Conservation (phyloP, 2,329 filamentous ascomycete genomes). For the Epichloe bromicola region DNA sequence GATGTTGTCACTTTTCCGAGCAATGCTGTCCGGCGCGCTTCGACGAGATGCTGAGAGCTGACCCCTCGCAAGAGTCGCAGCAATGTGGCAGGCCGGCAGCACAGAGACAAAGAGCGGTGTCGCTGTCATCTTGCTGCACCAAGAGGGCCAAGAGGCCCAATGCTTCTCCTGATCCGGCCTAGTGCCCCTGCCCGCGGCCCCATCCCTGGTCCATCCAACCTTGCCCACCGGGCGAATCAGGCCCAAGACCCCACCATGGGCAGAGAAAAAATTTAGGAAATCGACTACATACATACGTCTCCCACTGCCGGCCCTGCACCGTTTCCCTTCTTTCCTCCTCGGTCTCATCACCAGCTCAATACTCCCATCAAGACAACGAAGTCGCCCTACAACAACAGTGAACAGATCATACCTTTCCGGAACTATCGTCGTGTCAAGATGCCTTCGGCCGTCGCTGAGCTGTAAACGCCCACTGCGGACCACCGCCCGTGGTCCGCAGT, state of each 20-base stretch:
- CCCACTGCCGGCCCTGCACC: conserved; percentile 6
- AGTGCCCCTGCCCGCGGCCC: conserved; percentile 3
- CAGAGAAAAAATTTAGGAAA: conserved; percentile 10
- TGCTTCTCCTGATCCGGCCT: conserved; percentile 3
- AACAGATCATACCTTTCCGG: conserved; percentile 25
- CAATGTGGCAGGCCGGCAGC: too few species aligned
- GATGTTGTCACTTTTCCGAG: too few species aligned
- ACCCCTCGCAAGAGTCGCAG: too few species aligned
- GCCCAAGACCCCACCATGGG: conserved; percentile 11
- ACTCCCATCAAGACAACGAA: conserved; percentile 47
- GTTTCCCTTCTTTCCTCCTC: conserved; percentile 15
- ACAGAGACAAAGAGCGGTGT: conserved; percentile 1
- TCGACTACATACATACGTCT: conserved; percentile 5
- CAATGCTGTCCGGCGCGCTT: too few species aligned
- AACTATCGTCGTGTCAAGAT: conserved; percentile 60
- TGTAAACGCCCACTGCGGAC: conserved; percentile 83
- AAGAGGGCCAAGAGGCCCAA: background rate
- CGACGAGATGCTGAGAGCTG: too few species aligned
- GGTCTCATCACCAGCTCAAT: conserved; percentile 19
- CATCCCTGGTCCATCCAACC: background rate
- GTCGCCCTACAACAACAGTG: conserved; percentile 31
- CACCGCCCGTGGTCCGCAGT: conserved; percentile 51
- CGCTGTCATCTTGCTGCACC: background rate
- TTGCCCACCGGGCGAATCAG: conserved; percentile 9
- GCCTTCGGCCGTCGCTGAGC: conserved; percentile 73